Base-by-base conservation (phyloP, 2,329 filamentous ascomycete genomes). In the Cladosporium colombiae region DNA sequence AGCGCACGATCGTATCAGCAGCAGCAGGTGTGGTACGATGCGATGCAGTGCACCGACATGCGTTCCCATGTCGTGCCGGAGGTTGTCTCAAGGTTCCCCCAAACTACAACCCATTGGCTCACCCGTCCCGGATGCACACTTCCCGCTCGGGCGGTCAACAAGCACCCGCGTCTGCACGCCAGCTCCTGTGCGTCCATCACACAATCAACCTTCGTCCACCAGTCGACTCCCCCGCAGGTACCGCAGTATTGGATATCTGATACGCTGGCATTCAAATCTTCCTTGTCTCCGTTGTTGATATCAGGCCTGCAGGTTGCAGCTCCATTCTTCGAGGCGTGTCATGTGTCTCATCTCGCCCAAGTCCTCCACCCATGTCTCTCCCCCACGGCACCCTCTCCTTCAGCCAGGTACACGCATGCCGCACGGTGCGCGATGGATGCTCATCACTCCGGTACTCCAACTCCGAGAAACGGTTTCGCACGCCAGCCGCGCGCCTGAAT, bases 11-110 rank as follows among this genome's bases (percentile, higher is more conserved):
- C 56, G 35, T 25, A 40, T 40, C 56, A 59, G 37, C 55, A 57
- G 55, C 56, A 59, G 56, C 55, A 57, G 55, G 55, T 40, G 55
- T 59, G 56, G 56, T 59, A 59, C 56, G 56, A 59, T 59, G 56
- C 56, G 35, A 33, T 57, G 55, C 33, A 27, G 29, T 56, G 49
- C 52, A 55, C 52, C 55, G n/a, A 33, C 31, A 21, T 57, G n/a
- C 49, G 16, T 29, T 52, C 49, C 49, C 49, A 27, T 35, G 23
- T 53, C 53, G n/a, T 23, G 31, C 55, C 33, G 55, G 56, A 59
- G 10, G 27, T 23, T 59, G 56, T 59, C 56, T 37, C 56, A 57
- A 37, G 55, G 16, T 37, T 57, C 56, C 16, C 16, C 37, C 23
- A 59, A 29, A 16, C 33, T 13, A 14, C 55, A 40, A 37, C n/a